phyloP scores from a whole-genome alignment of 1,284 basidiomycete genomes.

The Bondarzewia mesenterica region DNA sequence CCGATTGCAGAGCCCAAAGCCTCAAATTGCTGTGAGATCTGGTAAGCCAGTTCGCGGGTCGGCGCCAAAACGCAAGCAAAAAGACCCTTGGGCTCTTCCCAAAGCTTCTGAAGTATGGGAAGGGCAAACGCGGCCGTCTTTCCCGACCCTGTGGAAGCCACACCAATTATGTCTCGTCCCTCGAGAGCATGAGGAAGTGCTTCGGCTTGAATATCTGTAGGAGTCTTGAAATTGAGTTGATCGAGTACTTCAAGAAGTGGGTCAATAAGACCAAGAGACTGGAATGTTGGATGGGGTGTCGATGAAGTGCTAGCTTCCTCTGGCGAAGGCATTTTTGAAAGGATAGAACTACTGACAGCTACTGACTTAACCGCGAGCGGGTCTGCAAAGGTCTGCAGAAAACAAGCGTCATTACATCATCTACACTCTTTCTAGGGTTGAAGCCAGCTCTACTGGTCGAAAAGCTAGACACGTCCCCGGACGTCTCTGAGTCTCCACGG shows the following conservation, averaged over 20 bases:
- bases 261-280: slow-evolving; percentile 80
- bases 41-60: slow-evolving; percentile 96
- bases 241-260: slow-evolving; percentile 85
- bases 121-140: slow-evolving; percentile 98
- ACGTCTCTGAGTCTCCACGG: too few species aligned
- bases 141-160: slow-evolving; percentile 95
- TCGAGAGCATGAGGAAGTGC: slow-evolving; percentile 87
- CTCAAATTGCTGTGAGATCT: slow-evolving; percentile 96
- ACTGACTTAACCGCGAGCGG: too few species aligned
- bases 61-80: slow-evolving; percentile 95
- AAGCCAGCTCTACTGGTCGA: too few species aligned
- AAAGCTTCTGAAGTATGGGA: slow-evolving; percentile 93
- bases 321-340: slow-evolving; percentile 22
- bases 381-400: too few species aligned
- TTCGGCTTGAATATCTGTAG: slow-evolving; percentile 89
- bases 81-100: slow-evolving; percentile 92
- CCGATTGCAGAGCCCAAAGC: slow-evolving; percentile 92
- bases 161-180: slow-evolving; percentile 94
- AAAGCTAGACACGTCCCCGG: too few species aligned
- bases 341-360: too few species aligned
- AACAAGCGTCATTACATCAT: too few species aligned
- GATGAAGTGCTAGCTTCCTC: slow-evolving; percentile 57
- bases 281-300: slow-evolving; percentile 40
- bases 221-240: slow-evolving; percentile 77
- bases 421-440: too few species aligned